phyloP scores from a whole-genome alignment of 805 yeast species.

The Peterozyma xylosa region DNA sequence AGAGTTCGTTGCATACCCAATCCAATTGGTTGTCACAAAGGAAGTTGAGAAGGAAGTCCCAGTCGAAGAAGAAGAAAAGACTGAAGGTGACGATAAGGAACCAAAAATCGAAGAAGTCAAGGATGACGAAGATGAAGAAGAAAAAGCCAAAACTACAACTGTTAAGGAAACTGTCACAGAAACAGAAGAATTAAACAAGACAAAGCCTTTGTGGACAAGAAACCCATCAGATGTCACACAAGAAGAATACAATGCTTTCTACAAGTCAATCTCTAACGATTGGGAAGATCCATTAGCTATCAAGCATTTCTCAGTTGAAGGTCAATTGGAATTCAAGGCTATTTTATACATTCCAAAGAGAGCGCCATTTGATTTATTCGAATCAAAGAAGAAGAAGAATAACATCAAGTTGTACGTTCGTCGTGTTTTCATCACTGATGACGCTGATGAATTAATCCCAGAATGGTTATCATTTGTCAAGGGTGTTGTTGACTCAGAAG shows the following conservation, averaged over 20 bases:
- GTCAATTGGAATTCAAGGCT: conserved; percentile 99
- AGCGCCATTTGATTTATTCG: conserved; percentile 98
- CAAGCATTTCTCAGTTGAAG: conserved; percentile 99
- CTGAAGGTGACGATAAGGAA: conserved; percentile 40
- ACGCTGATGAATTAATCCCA: conserved; percentile 98
- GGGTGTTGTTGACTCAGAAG: conserved; percentile 99
- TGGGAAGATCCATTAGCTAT: conserved; percentile 99
- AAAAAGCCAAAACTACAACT: conserved; percentile 76
- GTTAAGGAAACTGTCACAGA: conserved; percentile 90
- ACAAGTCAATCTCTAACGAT: conserved; percentile 98
- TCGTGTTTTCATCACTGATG: conserved; percentile 99
- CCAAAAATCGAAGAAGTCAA: conserved; percentile 73
- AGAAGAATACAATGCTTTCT: conserved; percentile 98
- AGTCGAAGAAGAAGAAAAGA: conserved; percentile 59
- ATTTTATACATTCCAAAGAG: conserved; percentile 96
- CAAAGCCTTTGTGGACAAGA: conserved; percentile 99
- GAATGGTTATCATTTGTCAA: conserved; percentile 96
- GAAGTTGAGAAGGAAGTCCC: conserved; percentile 98
- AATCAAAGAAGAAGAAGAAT: conserved; percentile 97
- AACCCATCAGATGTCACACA: conserved; percentile 95
- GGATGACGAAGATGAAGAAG: conserved; percentile 61
- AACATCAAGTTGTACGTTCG: conserved; percentile 98
- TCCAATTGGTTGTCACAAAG: conserved; percentile 95
- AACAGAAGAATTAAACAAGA: conserved; percentile 96
- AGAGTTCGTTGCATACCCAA: conserved; percentile 98